phyloP scores from a whole-genome alignment of 179 eudicot species.

The Spergularia azorica region DNA sequence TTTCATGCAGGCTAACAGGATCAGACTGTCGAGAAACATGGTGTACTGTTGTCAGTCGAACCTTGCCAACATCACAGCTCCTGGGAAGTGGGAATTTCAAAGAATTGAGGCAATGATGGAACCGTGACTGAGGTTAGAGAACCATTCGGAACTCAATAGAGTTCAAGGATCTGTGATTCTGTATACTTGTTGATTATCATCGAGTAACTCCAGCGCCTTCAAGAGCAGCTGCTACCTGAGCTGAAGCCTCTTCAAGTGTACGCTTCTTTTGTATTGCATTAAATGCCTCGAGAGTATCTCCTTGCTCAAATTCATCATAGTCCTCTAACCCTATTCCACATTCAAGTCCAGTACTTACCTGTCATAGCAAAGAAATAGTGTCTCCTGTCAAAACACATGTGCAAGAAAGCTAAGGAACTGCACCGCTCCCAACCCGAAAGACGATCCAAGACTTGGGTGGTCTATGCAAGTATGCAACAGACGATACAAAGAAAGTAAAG shows the following conservation, averaged over 20 bases:
- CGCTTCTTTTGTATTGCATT: slow-evolving; percentile 72
- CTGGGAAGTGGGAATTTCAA: not conserved
- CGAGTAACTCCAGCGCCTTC: slow-evolving; percentile 56
- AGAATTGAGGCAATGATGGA: not conserved
- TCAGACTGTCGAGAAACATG: slow-evolving; percentile 15
- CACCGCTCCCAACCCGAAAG: not conserved
- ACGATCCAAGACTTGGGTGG: not conserved
- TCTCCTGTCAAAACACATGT: not conserved
- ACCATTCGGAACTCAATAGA: not conserved
- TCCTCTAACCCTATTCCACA: slow-evolving; percentile 81
- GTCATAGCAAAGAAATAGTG: slow-evolving; percentile 8
- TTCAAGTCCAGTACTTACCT: slow-evolving; percentile 89
- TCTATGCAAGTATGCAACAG: no score
- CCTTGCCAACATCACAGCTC: slow-evolving; percentile 9
- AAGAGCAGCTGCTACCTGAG: slow-evolving; percentile 76
- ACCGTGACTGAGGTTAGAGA: slow-evolving; percentile 8
- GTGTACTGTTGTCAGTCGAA: not conserved
- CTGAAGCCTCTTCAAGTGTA: slow-evolving; percentile 96
- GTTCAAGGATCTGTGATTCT: not conserved
- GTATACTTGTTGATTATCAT: slow-evolving; percentile 18
- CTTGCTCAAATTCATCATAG: slow-evolving; percentile 70
- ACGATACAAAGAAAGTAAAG: not conserved
- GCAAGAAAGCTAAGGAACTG: not conserved
- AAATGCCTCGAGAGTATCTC: slow-evolving; percentile 76
- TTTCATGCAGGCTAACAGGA: slow-evolving; percentile 4